Percentiles rank a stretch among this genome's conserved stretches.
Evolutionary conservation across 352 stramenopile species (phyloP).

Genomic region (Pythium phragmiticola): DNA sequence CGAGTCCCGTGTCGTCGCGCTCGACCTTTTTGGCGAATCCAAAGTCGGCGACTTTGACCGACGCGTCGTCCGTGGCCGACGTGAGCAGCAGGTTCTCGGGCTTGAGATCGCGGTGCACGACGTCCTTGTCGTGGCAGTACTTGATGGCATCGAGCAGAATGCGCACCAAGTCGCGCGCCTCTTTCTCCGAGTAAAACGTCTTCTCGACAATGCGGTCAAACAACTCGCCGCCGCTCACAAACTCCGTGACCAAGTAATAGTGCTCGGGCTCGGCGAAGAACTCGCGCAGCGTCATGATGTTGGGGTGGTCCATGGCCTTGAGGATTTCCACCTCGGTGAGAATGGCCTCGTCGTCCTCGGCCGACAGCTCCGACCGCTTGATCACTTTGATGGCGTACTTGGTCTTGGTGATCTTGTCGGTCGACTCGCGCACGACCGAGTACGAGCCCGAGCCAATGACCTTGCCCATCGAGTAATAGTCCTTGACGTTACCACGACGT

Average conservation of each 20-base stretch:
- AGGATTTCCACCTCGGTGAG: slow-evolving; percentile 77
- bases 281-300: slow-evolving; percentile 90
- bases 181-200: slow-evolving; percentile 81
- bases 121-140: slow-evolving; percentile 80
- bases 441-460: slow-evolving; percentile 57
- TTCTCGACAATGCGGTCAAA: slow-evolving; percentile 90
- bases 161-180: slow-evolving; percentile 76
- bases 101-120: slow-evolving; percentile 87
- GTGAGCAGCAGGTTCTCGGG: slow-evolving; percentile 84
- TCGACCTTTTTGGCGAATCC: slow-evolving; percentile 78
- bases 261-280: slow-evolving; percentile 91
- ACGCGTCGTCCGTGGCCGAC: slow-evolving; percentile 64
- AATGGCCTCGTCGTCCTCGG: slow-evolving; percentile 59
- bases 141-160: slow-evolving; percentile 78
- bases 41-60: slow-evolving; percentile 84
- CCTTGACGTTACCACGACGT: slow-evolving; percentile 56
- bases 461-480: slow-evolving; percentile 47
- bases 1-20: slow-evolving; percentile 39
- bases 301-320: slow-evolving; percentile 80
- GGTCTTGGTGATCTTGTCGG: slow-evolving; percentile 37
- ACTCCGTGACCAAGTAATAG: slow-evolving; percentile 98
- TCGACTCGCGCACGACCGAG: slow-evolving; percentile 49
- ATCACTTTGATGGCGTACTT: slow-evolving; percentile 82
- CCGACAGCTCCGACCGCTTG: slow-evolving; percentile 68
- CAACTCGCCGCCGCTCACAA: slow-evolving; percentile 87